Percentiles rank a stretch among this genome's conserved stretches.
These are phyloP conservation scores for Friedmanniomyces simplex DNA, from an alignment of 495 filamentous ascomycete species.

Conservation along the genomic window DNA sequence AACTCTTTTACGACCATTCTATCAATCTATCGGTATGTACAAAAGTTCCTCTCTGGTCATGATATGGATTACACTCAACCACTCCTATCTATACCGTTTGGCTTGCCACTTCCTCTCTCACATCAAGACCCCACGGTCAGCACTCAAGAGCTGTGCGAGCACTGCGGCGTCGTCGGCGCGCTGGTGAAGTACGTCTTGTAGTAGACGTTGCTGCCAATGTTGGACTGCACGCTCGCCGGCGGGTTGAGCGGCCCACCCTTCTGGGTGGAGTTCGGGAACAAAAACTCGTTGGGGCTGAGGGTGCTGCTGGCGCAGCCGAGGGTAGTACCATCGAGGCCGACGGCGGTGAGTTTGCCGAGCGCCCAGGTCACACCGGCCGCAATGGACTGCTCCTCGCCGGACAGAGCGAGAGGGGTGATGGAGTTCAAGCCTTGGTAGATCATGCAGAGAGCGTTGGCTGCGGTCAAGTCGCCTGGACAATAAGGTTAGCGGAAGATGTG, in stretches of 20 bases:
- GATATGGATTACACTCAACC: too few relatives aligned
- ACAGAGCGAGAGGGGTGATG: constrained; percentile 9
- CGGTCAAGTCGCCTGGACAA: neutral
- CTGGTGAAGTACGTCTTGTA: constrained; percentile 4
- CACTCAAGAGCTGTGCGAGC: neutral
- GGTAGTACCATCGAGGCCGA: neutral
- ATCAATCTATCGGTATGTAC: too few relatives aligned
- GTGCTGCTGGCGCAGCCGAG: constrained; percentile 5
- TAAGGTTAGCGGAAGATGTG: neutral
- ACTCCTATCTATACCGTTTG: too few relatives aligned
- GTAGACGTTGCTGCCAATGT: constrained; percentile 4
- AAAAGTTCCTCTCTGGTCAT: too few relatives aligned
- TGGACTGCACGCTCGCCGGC: neutral
- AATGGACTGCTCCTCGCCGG: neutral
- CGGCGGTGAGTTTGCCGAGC: neutral
- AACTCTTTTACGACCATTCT: too few relatives aligned
- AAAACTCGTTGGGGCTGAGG: neutral
- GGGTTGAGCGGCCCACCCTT: constrained; percentile 4
- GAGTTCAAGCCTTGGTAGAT: constrained; percentile 10
- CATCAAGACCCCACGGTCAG: neutral
- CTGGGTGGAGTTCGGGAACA: constrained; percentile 8
- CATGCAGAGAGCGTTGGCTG: constrained; percentile 1
- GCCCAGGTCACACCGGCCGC: constrained; percentile 1
- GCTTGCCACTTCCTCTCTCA: too few relatives aligned
- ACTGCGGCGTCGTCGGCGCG: constrained; percentile 8